Conservation (phyloP, 2,329 filamentous ascomycete species). For the Trichoderma sp. region DNA sequence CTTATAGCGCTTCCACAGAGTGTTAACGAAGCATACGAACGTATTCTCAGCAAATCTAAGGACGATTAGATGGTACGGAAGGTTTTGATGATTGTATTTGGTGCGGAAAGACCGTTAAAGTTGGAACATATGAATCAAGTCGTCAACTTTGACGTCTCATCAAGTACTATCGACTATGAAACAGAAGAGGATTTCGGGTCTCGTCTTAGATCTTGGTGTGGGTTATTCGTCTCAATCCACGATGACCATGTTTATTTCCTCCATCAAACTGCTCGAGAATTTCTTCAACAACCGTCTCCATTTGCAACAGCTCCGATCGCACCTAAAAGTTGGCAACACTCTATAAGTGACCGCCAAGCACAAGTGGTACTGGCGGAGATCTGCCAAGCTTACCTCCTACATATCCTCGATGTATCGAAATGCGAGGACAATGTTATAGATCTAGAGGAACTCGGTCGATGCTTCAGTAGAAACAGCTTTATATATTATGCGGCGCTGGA, state of each 20-base stretch:
- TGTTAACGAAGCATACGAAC: constrained; percentile 32
- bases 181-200: not conserved
- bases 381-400: not conserved
- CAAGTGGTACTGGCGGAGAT: not conserved
- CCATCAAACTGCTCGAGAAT: constrained; percentile 35
- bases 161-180: not conserved
- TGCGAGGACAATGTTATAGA: no score
- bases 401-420: no score
- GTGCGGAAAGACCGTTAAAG: no score
- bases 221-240: constrained; percentile 32
- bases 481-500: no score
- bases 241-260: constrained; percentile 30
- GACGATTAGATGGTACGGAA: constrained; percentile 21
- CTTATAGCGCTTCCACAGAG: constrained; percentile 29
- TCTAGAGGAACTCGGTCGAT: no score
- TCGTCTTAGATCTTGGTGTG: constrained; percentile 21
- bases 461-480: no score
- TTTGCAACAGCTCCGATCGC: no score
- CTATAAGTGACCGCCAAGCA: not conserved
- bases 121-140: no score
- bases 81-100: constrained; percentile 29
- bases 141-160: constrained; percentile 23
- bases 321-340: not conserved
- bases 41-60: constrained; percentile 28
- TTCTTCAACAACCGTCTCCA: constrained; percentile 22